These are phyloP conservation scores for Luzula sylvatica DNA, from an alignment of 176 grass and related monocot genomes.

Conservation along the genomic window DNA sequence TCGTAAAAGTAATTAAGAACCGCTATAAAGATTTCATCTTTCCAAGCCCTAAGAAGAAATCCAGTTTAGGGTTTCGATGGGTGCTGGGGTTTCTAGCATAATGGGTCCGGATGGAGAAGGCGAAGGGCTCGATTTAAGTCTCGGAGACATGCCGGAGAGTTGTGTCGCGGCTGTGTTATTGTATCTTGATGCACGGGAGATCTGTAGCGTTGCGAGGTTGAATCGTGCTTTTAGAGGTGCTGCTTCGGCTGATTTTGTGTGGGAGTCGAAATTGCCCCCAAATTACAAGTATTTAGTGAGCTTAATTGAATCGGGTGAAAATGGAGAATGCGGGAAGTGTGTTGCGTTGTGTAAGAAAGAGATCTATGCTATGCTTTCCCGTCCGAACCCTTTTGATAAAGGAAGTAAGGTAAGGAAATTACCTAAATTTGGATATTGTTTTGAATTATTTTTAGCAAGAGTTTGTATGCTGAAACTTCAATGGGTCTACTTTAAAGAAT, in stretches of 20 bases:
- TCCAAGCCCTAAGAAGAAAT: background rate
- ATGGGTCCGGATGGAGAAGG: conserved; percentile 38
- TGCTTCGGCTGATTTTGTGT: conserved; percentile 66
- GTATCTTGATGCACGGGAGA: conserved; percentile 76
- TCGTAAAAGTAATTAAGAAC: too few species aligned
- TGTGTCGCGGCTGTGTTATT: conserved; percentile 68
- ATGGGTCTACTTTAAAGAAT: background rate
- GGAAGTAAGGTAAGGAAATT: conserved; percentile 41
- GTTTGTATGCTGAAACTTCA: background rate
- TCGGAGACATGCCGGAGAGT: conserved; percentile 95
- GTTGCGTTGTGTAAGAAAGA: conserved; percentile 36
- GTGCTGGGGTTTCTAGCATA: conserved; percentile 54
- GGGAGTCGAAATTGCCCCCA: conserved; percentile 57
- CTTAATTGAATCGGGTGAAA: background rate
- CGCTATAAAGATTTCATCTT: background rate
- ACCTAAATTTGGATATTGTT: background rate
- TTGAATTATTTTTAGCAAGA: background rate
- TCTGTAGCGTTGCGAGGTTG: conserved; percentile 63
- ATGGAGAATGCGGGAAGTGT: background rate
- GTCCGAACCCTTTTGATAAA: conserved; percentile 47
- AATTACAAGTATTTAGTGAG: conserved; percentile 60
- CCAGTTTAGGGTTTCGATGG: conserved; percentile 31
- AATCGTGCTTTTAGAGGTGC: conserved; percentile 63
- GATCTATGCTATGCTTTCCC: conserved; percentile 55
- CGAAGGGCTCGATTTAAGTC: conserved; percentile 37